Evolutionary conservation across 1,139 yeast genomes (phyloP), one percentile per base, ranked within the genome.

Genomic region (Blastobotrys ciferrii): DNA sequence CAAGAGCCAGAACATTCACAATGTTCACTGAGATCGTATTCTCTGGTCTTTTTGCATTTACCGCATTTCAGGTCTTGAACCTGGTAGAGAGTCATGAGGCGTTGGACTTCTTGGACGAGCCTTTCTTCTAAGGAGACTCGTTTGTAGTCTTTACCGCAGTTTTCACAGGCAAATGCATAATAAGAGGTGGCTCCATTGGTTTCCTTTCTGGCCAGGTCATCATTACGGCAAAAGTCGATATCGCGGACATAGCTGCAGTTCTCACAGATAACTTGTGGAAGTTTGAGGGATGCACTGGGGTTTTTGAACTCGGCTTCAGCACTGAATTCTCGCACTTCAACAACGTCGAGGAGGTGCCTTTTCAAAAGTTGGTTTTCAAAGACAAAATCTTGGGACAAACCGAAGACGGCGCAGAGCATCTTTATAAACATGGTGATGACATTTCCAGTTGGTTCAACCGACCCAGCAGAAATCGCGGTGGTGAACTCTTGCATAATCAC

Each of bases 1-100:
- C 96, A 92, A 32, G 69, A 65, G 2, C 99, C 98, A 0, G 98
- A 89, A 65, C 98, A 94, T 33, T 77, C 71, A 66, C 98, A 94
- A 64, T 82, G 82, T 31, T 74, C 74, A 43, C 89, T 78, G 78
- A 94, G 74, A 55, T 85, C 84, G 58, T 80, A 83, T 33, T 78
- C 80, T 58, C 81, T 80, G 49, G 88, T 73, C 51, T 75, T 79
- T 37, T 78, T 75, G 68, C 98, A 94, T 63, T 86, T 87, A 13
- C 69, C 64, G 66, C 99, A 94, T 57, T 78, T 78, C 59, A 87
- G 72, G 65, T 92, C 98, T 67, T 94, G 99, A 37, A 77, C 71
- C 61, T 82, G 81, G 65, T 77, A 92, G 46, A 74, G 70, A n/a
- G 83, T 75, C 2, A 87, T 53, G 32, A 76, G 61, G 52, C 76